Percentiles rank a stretch among this genome's conserved stretches.
Conservation (phyloP, 129 eudicot genomes). For the sunflower (Helianthus annuus) region DNA sequence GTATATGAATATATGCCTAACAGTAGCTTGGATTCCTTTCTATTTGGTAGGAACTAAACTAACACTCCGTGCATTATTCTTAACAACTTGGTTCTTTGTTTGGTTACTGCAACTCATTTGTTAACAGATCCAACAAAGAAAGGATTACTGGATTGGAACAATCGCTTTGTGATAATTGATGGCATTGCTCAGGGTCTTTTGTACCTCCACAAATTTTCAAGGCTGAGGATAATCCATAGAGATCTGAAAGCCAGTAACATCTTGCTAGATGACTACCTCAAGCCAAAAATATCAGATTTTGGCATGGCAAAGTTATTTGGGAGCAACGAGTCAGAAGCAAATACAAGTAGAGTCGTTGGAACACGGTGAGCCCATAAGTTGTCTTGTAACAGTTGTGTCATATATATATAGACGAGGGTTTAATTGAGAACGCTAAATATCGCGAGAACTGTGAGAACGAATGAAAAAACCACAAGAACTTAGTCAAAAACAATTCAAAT, state of each 20-base stretch:
- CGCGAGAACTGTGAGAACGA: no score
- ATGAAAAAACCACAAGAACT: no score
- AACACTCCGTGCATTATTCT: neutral
- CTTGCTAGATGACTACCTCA: conserved; percentile 34
- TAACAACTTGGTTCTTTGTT: neutral
- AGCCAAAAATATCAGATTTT: conserved; percentile 37
- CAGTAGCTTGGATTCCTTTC: conserved; percentile 31
- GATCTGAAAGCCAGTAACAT: conserved; percentile 41
- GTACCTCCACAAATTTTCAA: conserved; percentile 36
- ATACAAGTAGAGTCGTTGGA: conserved; percentile 36
- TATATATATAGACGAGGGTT: no score
- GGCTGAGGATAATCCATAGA: conserved; percentile 37
- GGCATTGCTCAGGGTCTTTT: conserved; percentile 42
- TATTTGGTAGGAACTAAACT: conserved; percentile 26
- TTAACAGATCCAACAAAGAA: conserved; percentile 22
- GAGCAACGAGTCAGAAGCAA: conserved; percentile 29
- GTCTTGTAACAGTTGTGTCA: neutral
- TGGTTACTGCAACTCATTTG: neutral
- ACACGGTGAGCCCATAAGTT: conserved; percentile 28
- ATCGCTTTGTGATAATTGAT: conserved; percentile 30
- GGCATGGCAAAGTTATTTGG: conserved; percentile 37
- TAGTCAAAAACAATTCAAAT: no score
- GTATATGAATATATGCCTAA: conserved; percentile 38
- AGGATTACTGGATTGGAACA: conserved; percentile 30
- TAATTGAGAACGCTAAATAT: no score